Evolutionary conservation across 768 basidiomycete species (phyloP), one percentile per base, ranked within the genome.

Genomic region (Russula ochroleuca): DNA sequence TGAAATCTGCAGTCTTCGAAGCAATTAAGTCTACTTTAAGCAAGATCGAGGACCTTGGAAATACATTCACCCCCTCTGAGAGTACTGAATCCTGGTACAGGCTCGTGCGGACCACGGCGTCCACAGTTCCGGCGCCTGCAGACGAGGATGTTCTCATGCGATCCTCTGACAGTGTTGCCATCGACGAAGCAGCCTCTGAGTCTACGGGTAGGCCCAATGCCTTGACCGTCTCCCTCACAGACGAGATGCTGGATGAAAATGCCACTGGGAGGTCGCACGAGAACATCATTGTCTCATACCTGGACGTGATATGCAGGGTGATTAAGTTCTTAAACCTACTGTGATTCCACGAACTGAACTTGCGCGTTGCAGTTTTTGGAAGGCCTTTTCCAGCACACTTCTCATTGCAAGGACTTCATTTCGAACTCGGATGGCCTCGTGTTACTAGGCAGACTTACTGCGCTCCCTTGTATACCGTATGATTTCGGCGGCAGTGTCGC

Each of bases 321-420:
- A 75, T 83, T 71, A 25, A 31, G 2, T 28, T 59, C 28, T 38
- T 48, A 55, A 47, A 38, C 15, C 17, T 25, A 35, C 23, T 33
- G 23, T 49, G 5, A 51, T n/a, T 49, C 15, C 31, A 25, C 38
- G 23, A 65, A 9, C 47, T 59, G 23, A 61, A 61, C 49, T 56
- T 50, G 50, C 38, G n/a, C 43, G 56, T 35, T 38, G 13, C 69
- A 95, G 92, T 95, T 97, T 74, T 80, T 95, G 59, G 93, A 95
- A 73, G 95, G 97, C 7, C 81, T 98, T 47, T 95, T 98, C 78
- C 94, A 95, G 70, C 94, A 96, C 71, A 80, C 85, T 1, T 84
- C 86, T 25, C 92, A 98, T 73, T 91, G 91, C 78, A 85, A 85
- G 67, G 96, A 98, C 69, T 98, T 98, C 73, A 84, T 97, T 64